Conservation (phyloP, 2,329 filamentous ascomycete genomes). For the Gliomastix tumulicola region DNA sequence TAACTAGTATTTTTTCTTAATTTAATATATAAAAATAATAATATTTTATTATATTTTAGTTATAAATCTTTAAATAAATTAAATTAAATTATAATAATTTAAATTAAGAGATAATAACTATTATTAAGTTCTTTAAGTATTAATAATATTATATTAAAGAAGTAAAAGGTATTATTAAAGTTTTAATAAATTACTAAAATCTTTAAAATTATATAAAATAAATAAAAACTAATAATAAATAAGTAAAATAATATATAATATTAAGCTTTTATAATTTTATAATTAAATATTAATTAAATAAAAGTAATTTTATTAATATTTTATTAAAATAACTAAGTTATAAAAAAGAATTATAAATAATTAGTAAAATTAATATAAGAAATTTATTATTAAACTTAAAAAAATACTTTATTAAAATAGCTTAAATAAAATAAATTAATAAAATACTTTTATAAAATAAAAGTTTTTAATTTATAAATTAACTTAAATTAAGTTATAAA, state of each 20-base stretch:
- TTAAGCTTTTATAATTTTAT: neutral
- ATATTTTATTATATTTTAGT: neutral
- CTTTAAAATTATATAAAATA: neutral
- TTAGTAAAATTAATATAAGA: neutral
- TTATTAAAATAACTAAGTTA: neutral
- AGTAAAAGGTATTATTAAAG: neutral
- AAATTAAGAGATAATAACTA: neutral
- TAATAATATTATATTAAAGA: slow-evolving; percentile 1
- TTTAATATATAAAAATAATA: neutral
- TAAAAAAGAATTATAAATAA: neutral
- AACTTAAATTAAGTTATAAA: neutral
- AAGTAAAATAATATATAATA: neutral
- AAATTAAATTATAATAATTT: neutral
- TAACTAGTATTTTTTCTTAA: neutral
- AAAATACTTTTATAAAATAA: neutral
- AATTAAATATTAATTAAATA: neutral
- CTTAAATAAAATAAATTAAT: neutral
- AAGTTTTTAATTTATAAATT: neutral
- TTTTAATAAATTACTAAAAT: neutral
- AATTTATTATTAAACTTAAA: neutral
- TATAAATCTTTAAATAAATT: neutral
- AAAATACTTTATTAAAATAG: neutral
- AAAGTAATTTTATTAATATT: neutral
- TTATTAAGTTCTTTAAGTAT: neutral
- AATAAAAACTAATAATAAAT: neutral